Percentiles rank a stretch among this genome's conserved stretches.
These are phyloP conservation scores for Hypoxylon rubiginosum DNA, from an alignment of 2,329 filamentous ascomycete genomes.

Conservation along the genomic window DNA sequence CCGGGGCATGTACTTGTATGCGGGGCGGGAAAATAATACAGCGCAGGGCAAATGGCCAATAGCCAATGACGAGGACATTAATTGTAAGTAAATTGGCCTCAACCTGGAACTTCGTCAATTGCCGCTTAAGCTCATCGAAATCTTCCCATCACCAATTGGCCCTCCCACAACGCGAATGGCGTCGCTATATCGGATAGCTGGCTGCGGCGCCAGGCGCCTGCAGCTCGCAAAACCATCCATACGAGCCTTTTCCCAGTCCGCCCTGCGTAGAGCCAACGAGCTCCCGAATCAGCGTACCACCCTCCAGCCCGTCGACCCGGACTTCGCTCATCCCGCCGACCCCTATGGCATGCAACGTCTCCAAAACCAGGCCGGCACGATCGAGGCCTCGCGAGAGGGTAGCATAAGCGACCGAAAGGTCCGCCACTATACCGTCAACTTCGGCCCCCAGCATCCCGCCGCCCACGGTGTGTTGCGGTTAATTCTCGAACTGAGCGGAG, in stretches of 20 bases:
- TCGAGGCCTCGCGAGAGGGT: conserved; percentile 63
- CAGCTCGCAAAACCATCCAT: conserved; percentile 51
- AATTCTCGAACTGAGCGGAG: conserved; percentile 97
- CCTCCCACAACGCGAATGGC: conserved; percentile 68
- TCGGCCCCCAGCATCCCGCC: conserved; percentile 97
- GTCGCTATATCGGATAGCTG: conserved; percentile 79
- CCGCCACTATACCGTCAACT: conserved; percentile 99
- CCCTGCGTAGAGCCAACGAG: conserved; percentile 73
- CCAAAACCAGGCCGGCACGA: conserved; percentile 57
- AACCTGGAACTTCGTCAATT: conserved; percentile 17
- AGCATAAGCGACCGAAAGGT: conserved; percentile 80
- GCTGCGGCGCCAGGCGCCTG: conserved; percentile 77
- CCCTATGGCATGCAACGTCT: conserved; percentile 62
- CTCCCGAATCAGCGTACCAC: conserved; percentile 69
- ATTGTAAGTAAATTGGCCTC: conserved; percentile 39
- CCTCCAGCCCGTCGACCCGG: conserved; percentile 74
- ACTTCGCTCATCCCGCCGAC: conserved; percentile 68
- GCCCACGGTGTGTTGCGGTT: conserved; percentile 97
- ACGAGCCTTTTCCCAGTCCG: conserved; percentile 75
- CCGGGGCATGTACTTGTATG: neutral
- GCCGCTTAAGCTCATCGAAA: conserved; percentile 22
- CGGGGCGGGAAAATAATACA: conserved; percentile 44
- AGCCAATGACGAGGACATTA: conserved; percentile 50
- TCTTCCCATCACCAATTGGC: conserved; percentile 48
- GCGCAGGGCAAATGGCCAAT: conserved; percentile 23